These are phyloP conservation scores for Candida succiphila DNA, from an alignment of 805 yeast genomes.

Conservation along the genomic window DNA sequence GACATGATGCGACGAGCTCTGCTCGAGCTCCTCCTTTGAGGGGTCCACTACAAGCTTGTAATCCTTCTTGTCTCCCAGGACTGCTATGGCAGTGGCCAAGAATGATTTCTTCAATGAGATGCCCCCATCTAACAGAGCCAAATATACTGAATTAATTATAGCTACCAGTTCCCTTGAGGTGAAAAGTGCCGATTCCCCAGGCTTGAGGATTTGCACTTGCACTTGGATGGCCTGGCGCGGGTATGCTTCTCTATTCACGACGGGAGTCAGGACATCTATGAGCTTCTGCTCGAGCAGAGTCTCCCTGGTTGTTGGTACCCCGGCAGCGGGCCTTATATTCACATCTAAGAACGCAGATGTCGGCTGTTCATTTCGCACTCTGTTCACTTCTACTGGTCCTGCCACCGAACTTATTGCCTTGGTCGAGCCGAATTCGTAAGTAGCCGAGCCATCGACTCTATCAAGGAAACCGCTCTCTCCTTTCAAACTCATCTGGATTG, in stretches of 20 bases:
- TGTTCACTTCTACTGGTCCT: constrained; percentile 80
- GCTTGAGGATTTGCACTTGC: constrained; percentile 52
- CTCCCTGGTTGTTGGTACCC: constrained; percentile 67
- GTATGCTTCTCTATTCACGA: constrained; percentile 50
- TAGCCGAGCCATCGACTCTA: constrained; percentile 78
- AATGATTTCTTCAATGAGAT: constrained; percentile 58
- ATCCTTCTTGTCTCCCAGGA: constrained; percentile 8
- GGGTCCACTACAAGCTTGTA: constrained; percentile 34
- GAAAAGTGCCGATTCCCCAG: constrained; percentile 32
- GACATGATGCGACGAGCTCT: constrained; percentile 52
- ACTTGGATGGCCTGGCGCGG: constrained; percentile 76
- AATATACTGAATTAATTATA: constrained; percentile 60
- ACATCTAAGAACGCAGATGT: constrained; percentile 70
- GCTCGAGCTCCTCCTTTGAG: constrained; percentile 27
- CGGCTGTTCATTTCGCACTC: constrained; percentile 76
- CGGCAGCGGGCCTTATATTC: constrained; percentile 67
- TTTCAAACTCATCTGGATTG: constrained; percentile 3
- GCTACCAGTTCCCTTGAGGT: constrained; percentile 47
- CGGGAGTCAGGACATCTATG: constrained; percentile 46
- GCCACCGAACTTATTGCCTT: constrained; percentile 67
- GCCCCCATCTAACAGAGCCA: constrained; percentile 77
- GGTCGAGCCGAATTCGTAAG: constrained; percentile 37
- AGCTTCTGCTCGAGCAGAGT: constrained; percentile 65
- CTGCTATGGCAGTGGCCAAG: constrained; percentile 37
- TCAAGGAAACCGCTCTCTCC: constrained; percentile 23